Percentiles rank a stretch among this genome's conserved stretches.
These are phyloP conservation scores for Oehlia diaphana DNA, from an alignment of 192 early-diverging fungal genomes.

Conservation along the genomic window DNA sequence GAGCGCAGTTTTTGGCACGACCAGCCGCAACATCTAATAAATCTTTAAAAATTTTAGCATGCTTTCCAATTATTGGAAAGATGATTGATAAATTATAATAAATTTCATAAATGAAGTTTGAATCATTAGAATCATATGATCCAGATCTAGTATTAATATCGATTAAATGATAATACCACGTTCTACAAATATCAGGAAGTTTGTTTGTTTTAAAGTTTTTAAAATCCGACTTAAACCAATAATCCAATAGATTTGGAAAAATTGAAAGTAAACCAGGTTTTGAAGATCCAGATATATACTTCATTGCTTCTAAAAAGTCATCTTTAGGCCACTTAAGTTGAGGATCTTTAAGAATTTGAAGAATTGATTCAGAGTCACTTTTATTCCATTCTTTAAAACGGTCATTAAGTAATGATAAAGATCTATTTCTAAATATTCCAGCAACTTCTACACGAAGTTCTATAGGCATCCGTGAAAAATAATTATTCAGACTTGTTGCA, in stretches of 20 bases:
- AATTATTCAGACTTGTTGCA: not conserved
- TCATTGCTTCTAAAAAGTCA: not conserved
- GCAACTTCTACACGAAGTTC: not conserved
- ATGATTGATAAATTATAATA: not conserved
- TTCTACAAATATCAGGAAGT: slow-evolving; percentile 11
- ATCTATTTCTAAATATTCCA: not conserved
- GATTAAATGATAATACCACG: not conserved
- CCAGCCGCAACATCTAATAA: not conserved
- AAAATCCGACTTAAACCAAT: slow-evolving; percentile 4
- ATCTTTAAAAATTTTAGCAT: not conserved
- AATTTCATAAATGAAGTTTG: not conserved
- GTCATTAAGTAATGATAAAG: not conserved
- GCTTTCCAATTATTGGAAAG: slow-evolving; percentile 5
- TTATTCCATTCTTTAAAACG: not conserved
- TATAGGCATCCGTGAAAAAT: not conserved
- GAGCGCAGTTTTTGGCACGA: not conserved
- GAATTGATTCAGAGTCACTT: not conserved
- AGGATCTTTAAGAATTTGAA: not conserved
- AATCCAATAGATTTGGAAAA: not conserved
- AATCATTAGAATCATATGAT: not conserved
- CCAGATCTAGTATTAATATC: not conserved
- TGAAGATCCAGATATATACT: not conserved
- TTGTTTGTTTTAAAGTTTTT: not conserved
- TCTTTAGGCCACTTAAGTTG: slow-evolving; percentile 3
- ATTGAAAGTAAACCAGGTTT: not conserved